Conservation (phyloP, 208 protist species). For the Acanthamoeba triangularis region DNA sequence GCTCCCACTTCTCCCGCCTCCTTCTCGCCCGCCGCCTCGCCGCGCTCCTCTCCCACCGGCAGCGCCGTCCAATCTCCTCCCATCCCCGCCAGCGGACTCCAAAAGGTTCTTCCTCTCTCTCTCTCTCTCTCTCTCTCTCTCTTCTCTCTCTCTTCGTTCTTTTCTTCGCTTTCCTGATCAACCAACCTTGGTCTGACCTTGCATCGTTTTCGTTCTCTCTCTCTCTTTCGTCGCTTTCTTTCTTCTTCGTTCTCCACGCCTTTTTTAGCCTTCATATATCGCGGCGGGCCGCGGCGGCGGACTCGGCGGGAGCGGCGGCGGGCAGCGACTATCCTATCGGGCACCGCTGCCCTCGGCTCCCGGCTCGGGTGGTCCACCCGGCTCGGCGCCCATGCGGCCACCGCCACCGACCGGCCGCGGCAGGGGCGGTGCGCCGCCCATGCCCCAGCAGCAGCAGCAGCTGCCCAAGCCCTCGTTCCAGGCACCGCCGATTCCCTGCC, state of each 20-base stretch:
- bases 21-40: not conserved
- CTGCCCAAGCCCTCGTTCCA: conserved; percentile 2
- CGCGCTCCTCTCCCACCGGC: not conserved
- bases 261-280: not conserved
- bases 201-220: not conserved
- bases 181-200: not conserved
- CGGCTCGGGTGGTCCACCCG: not conserved
- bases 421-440: not conserved
- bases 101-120: not conserved
- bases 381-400: not conserved
- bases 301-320: not conserved
- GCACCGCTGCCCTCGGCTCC: conserved; percentile 28
- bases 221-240: not conserved
- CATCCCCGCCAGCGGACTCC: not conserved
- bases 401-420: conserved; percentile 13
- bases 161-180: not conserved
- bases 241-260: not conserved
- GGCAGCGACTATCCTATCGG: conserved; percentile 20
- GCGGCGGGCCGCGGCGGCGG: not conserved
- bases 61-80: not conserved
- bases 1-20: not conserved
- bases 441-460: not conserved
- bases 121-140: not conserved
- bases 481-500: not conserved
- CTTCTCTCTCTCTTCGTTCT: too few species aligned